phyloP scores from a whole-genome alignment of 2,329 filamentous ascomycete species.

The Endoconidiophora polonica region DNA sequence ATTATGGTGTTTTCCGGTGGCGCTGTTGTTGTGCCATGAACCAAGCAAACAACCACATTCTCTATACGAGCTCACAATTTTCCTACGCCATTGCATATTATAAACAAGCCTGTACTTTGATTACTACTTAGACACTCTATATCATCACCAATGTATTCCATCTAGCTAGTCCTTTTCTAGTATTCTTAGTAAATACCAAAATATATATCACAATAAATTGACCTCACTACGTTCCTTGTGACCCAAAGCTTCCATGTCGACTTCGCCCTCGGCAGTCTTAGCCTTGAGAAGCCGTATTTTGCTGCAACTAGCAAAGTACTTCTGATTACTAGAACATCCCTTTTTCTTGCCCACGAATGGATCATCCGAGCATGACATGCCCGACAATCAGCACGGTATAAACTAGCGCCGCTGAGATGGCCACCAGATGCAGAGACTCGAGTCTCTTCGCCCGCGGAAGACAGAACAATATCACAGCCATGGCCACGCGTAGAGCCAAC shows the following conservation, averaged over 20 bases:
- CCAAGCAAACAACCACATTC: neutral
- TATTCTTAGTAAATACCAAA: neutral
- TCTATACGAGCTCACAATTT: neutral
- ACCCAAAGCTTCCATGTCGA: neutral
- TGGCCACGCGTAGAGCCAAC: constrained; percentile 30
- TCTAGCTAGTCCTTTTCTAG: neutral
- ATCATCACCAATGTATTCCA: neutral
- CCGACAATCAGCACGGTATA: constrained; percentile 30
- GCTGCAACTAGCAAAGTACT: neutral
- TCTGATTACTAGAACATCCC: neutral
- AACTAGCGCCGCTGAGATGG: constrained; percentile 27
- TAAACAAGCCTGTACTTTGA: neutral
- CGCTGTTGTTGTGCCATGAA: constrained; percentile 3
- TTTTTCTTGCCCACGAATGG: constrained; percentile 24
- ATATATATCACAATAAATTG: neutral
- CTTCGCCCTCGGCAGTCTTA: neutral
- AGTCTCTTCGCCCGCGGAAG: constrained; percentile 33
- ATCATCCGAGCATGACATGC: constrained; percentile 29
- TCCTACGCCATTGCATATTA: neutral
- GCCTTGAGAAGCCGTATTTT: neutral
- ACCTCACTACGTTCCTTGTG: neutral
- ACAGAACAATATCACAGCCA: constrained; percentile 36
- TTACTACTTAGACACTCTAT: neutral
- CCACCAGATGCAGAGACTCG: constrained; percentile 29
- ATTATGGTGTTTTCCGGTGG: constrained; percentile 20